phyloP scores from a whole-genome alignment of 257 asterid species.

The Apocynum venetum region DNA sequence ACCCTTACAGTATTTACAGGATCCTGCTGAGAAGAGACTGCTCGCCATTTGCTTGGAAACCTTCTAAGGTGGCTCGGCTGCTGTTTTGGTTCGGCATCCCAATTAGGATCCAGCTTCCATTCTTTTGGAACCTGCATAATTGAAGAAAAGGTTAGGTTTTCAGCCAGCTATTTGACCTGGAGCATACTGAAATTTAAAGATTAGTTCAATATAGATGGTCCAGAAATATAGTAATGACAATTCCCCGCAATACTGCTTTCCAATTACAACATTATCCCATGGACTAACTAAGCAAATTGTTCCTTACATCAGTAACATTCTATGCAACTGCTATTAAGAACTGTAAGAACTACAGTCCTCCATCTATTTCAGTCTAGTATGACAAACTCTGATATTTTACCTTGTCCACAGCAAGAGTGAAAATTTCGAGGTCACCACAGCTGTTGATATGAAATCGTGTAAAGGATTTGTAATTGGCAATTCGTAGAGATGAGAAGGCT shows the following conservation, averaged over 20 bases:
- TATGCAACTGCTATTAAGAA: not conserved
- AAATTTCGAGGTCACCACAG: constrained; percentile 85
- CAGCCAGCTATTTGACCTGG: not conserved
- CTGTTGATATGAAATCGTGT: constrained; percentile 76
- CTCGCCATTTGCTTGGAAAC: constrained; percentile 92
- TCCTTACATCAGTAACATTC: not conserved
- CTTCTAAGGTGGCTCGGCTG: constrained; percentile 50
- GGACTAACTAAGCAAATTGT: not conserved
- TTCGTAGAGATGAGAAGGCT: constrained; percentile 95
- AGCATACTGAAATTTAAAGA: not conserved
- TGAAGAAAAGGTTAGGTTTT: not conserved
- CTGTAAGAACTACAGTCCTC: not conserved
- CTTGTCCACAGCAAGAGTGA: constrained; percentile 97
- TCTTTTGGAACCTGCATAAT: constrained; percentile 77
- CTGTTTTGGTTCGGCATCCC: constrained; percentile 71
- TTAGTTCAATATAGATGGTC: not conserved
- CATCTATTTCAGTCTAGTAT: not conserved
- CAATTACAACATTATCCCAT: not conserved
- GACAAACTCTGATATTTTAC: constrained; percentile 25
- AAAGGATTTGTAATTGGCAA: constrained; percentile 93
- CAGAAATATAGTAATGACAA: not conserved
- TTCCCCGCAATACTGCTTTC: not conserved
- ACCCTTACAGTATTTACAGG: constrained; percentile 66
- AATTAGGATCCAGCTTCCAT: constrained; percentile 90
- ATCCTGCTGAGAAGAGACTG: constrained; percentile 61